These are phyloP conservation scores for Dactylonectria macrodidyma DNA, from an alignment of 2,329 filamentous ascomycete species.

Conservation along the genomic window DNA sequence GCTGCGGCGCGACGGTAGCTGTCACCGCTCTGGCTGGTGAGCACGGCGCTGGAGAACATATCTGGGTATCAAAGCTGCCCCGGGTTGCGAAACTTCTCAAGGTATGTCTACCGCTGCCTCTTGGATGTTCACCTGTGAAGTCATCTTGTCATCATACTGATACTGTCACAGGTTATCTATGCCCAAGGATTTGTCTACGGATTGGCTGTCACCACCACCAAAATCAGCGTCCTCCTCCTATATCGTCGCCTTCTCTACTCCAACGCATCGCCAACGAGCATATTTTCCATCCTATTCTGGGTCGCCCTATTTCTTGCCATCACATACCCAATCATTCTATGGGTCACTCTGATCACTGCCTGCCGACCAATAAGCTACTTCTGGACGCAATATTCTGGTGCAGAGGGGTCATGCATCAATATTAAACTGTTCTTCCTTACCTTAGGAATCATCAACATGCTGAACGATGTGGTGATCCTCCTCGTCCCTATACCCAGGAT, in stretches of 20 bases:
- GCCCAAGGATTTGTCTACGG: conserved; percentile 25
- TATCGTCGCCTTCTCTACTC: conserved; percentile 30
- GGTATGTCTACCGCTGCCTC: neutral
- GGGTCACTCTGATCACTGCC: conserved; percentile 24
- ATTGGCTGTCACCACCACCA: conserved; percentile 26
- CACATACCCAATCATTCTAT: conserved; percentile 16
- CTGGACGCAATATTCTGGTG: conserved; percentile 30
- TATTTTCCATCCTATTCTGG: conserved; percentile 25
- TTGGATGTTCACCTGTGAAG: neutral
- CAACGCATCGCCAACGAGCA: neutral
- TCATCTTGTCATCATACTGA: neutral
- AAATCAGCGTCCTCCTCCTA: conserved; percentile 29
- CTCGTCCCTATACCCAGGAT: conserved; percentile 32
- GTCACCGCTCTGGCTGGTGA: conserved; percentile 17
- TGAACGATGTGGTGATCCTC: conserved; percentile 33
- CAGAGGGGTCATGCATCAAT: conserved; percentile 29
- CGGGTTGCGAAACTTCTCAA: conserved; percentile 24
- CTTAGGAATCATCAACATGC: conserved; percentile 28
- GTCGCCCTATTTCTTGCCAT: conserved; percentile 8
- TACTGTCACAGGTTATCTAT: conserved; percentile 16
- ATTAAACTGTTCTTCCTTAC: conserved; percentile 21
- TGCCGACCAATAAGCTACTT: conserved; percentile 29
- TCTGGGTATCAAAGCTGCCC: conserved; percentile 20
- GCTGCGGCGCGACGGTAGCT: conserved; percentile 15
- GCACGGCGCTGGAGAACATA: conserved; percentile 26